phyloP scores from a whole-genome alignment of 495 filamentous ascomycete species.

The Emericellopsis terricola region DNA sequence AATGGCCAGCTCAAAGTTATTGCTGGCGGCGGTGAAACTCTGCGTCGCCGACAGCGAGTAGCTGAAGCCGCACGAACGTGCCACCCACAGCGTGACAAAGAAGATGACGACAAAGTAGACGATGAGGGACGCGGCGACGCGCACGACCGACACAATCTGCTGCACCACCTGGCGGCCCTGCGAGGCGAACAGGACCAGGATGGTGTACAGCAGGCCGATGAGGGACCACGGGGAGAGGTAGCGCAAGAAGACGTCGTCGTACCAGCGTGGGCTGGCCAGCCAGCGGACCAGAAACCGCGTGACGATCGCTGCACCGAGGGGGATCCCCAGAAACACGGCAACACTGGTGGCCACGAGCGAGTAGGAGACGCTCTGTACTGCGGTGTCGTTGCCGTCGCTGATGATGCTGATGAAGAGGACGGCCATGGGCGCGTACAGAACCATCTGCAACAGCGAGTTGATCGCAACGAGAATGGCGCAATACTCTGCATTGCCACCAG shows the following conservation, averaged over 20 bases:
- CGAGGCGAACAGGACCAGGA: slow-evolving; percentile 68
- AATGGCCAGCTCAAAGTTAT: slow-evolving; percentile 90
- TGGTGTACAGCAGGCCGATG: slow-evolving; percentile 72
- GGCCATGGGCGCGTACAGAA: slow-evolving; percentile 66
- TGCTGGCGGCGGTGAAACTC: slow-evolving; percentile 86
- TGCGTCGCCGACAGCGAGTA: slow-evolving; percentile 62
- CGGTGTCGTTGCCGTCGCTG: slow-evolving; percentile 18
- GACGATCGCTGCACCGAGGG: slow-evolving; percentile 58
- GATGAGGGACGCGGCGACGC: slow-evolving; percentile 63
- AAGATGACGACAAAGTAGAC: slow-evolving; percentile 70
- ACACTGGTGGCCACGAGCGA: slow-evolving; percentile 59
- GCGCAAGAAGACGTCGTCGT: slow-evolving; percentile 47
- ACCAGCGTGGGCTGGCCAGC: slow-evolving; percentile 36
- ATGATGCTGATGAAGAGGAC: slow-evolving; percentile 64
- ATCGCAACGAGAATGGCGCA: slow-evolving; percentile 82
- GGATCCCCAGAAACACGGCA: slow-evolving; percentile 73
- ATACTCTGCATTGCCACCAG: slow-evolving; percentile 65
- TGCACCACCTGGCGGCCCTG: slow-evolving; percentile 66
- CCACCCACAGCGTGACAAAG: slow-evolving; percentile 40
- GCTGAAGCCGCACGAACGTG: slow-evolving; percentile 43
- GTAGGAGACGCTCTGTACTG: slow-evolving; percentile 37
- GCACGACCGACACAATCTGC: slow-evolving; percentile 65
- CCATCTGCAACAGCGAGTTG: slow-evolving; percentile 76
- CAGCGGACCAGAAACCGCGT: slow-evolving; percentile 48
- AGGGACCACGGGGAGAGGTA: slow-evolving; percentile 57